Evolutionary conservation across 306 rosid species (phyloP).

Genomic region (Datisca glomerata): DNA sequence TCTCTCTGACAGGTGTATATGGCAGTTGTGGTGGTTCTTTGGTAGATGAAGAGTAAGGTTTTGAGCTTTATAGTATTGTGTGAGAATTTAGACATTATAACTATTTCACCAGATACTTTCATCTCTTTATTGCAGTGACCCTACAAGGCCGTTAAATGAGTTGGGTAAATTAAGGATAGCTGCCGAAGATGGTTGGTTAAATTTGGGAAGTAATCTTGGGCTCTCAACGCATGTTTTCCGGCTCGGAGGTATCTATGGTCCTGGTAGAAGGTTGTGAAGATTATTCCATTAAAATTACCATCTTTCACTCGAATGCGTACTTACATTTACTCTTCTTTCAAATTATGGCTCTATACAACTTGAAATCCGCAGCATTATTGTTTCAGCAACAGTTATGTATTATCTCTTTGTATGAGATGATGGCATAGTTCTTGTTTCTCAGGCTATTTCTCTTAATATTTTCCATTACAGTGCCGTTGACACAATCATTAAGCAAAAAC

Average conservation of each 20-base stretch:
- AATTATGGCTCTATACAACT: conserved; percentile 3
- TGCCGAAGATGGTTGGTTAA: conserved; percentile 77
- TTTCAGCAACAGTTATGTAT: not conserved
- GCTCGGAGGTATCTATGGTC: conserved; percentile 96
- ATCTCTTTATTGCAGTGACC: conserved; percentile 43
- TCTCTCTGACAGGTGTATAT: conserved; percentile 53
- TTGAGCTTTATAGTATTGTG: conserved; percentile 17
- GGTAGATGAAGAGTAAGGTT: conserved; percentile 81
- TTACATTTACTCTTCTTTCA: no score
- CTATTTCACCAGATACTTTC: conserved; percentile 9
- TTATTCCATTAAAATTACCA: not conserved
- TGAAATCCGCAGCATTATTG: not conserved
- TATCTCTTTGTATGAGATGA: not conserved
- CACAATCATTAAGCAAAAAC: conserved; percentile 52
- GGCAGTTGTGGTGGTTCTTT: conserved; percentile 63
- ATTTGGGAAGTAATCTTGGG: conserved; percentile 37
- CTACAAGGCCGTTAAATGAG: conserved; percentile 40
- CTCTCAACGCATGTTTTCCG: conserved; percentile 47
- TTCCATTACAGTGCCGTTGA: conserved; percentile 45
- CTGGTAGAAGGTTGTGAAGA: conserved; percentile 75
- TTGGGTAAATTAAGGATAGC: conserved; percentile 44
- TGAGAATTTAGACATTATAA: conserved; percentile 14
- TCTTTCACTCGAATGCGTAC: no score
- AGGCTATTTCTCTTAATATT: not conserved
- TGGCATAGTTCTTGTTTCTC: not conserved